Base-by-base conservation (phyloP, 1,284 basidiomycete species). In the Coniophora puteana region DNA sequence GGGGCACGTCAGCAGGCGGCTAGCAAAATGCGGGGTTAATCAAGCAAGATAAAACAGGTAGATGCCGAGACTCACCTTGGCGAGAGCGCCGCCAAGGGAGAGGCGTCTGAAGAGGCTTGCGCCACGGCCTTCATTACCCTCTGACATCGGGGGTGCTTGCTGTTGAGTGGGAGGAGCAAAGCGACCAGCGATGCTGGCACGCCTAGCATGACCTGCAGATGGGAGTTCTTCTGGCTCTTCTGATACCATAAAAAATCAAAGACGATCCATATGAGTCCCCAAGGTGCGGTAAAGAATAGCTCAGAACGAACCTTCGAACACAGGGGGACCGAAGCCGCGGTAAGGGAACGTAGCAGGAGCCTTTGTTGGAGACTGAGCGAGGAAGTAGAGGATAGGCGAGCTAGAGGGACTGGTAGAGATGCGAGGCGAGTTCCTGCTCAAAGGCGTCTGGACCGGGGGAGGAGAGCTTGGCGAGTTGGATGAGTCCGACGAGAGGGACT, bases 371-470 rank as follows among this genome's bases (percentile, higher is more conserved):
- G 81, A 76, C 46, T 81, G 75, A 38, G 72, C 68, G 38, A 86
- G 60, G 59, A 83, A 81, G 57, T 83, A 81, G 38, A 88, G 60
- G 46, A 88, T 79, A 35, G 85, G 83, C 3, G 85, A 85, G 11
- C 70, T 72, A 11, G 74, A 71, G 3, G 81, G 72, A 4, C 77
- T 76, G 10, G 71, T 62, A 35, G 74, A 63, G 37, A 77, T 58
- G 38, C 66, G 68, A 4, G 74, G 67, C 5, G 69, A 46, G 47
- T 54, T 7, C 52, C 45, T 27, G 8, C 44, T 60, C 36, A 47
- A 53, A 44, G 29, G 71, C 50, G 41, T 71, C 55, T 38, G 70
- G 62, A 51, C 65, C 45, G 30, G 77, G 65, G 36, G 78, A 70
- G 36, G 68, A 58, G 41, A 74, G 47, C 40, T 74, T 71, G 73